Percentiles rank a stretch among this genome's conserved stretches.
Evolutionary conservation across 2,329 filamentous ascomycete genomes (phyloP).

Genomic region (Trichoderma koningii): DNA sequence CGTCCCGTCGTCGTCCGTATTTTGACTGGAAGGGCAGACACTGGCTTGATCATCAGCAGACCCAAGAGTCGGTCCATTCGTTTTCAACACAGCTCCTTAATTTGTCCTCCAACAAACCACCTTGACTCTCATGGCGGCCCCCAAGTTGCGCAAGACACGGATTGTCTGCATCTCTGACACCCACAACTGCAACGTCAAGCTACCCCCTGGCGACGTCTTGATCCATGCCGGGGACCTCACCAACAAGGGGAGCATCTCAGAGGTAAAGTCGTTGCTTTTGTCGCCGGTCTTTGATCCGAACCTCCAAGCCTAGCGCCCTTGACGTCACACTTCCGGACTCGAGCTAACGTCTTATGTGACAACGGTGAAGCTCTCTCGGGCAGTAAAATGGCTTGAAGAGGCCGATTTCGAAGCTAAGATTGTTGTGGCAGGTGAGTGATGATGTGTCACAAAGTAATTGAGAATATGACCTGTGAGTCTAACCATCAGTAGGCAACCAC

Average conservation of each 20-base stretch:
- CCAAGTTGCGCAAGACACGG: slow-evolving; percentile 52
- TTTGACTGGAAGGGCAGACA: not conserved
- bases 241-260: slow-evolving; percentile 65
- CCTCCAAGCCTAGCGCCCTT: not conserved
- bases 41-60: not conserved
- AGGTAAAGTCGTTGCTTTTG: slow-evolving; percentile 41
- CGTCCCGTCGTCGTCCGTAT: not conserved
- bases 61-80: not conserved
- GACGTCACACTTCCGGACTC: slow-evolving; percentile 5
- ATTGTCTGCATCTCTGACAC: slow-evolving; percentile 79
- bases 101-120: not conserved
- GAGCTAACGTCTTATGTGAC: not conserved
- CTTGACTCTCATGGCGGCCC: slow-evolving; percentile 24
- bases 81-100: not conserved
- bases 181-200: slow-evolving; percentile 65
- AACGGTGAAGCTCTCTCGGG: slow-evolving; percentile 53
- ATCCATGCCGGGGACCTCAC: slow-evolving; percentile 78
- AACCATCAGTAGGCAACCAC: slow-evolving; percentile 64
- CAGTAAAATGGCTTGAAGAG: slow-evolving; percentile 67
- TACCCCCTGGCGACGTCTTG: slow-evolving; percentile 72
- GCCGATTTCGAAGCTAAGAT: slow-evolving; percentile 70
- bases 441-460: too few species aligned
- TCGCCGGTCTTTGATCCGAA: not conserved
- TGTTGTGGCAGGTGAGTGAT: slow-evolving; percentile 62
- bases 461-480: not conserved